These are phyloP conservation scores for Sporormia fimetaria DNA, from an alignment of 495 filamentous ascomycete genomes.

Conservation along the genomic window DNA sequence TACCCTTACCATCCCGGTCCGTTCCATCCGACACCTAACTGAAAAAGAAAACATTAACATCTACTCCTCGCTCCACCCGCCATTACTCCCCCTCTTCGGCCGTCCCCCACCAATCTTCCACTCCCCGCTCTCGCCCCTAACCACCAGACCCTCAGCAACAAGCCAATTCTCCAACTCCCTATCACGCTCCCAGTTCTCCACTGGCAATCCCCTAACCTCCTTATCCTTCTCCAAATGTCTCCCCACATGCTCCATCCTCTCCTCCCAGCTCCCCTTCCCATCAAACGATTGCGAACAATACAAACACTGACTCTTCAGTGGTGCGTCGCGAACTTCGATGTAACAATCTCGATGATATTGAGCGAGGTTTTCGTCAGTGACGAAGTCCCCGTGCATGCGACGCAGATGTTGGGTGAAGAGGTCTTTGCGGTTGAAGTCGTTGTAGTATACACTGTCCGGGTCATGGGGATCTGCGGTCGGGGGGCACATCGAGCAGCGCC, in stretches of 20 bases:
- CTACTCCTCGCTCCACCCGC: background rate
- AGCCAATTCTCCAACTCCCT: constrained; percentile 42
- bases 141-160: constrained; percentile 38
- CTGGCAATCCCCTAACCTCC: constrained; percentile 23
- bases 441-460: constrained; percentile 30
- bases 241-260: constrained; percentile 83
- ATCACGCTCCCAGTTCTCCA: constrained; percentile 38
- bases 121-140: constrained; percentile 4
- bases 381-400: constrained; percentile 60
- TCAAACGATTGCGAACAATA: constrained; percentile 54
- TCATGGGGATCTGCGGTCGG: constrained; percentile 40
- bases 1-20: background rate
- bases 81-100: constrained; percentile 3
- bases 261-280: constrained; percentile 60
- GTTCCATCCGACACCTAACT: too few relatives aligned
- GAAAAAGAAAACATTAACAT: background rate
- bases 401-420: constrained; percentile 86
- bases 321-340: constrained; percentile 47
- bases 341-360: constrained; percentile 48
- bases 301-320: constrained; percentile 52
- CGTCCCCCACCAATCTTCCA: constrained; percentile 26
- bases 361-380: constrained; percentile 30
- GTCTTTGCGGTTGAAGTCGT: constrained; percentile 87
- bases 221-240: constrained; percentile 56
- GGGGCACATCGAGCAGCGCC: constrained; percentile 59